A percentile compares a stretch with the other conserved stretches of the same genome.
These are phyloP conservation scores for Xylariaceae sp. DNA, from an alignment of 2,329 filamentous ascomycete species.

Conservation along the genomic window DNA sequence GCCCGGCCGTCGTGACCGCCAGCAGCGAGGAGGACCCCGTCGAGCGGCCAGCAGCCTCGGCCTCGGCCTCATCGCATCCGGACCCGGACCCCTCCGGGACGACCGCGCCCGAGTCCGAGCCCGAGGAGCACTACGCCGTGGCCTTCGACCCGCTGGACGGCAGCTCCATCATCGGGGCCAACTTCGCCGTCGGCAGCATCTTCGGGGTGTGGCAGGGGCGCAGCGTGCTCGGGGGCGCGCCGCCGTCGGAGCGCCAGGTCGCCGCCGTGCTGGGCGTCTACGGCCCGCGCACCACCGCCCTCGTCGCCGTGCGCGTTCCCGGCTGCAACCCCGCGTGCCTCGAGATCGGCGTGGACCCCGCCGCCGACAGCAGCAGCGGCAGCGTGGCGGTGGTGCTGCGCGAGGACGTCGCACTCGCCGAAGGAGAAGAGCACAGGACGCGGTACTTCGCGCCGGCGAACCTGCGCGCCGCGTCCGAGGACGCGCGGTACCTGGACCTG, in stretches of 20 bases:
- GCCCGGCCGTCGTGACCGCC: conserved; percentile 39
- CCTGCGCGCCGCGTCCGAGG: conserved; percentile 47
- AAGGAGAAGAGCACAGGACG: conserved; percentile 30
- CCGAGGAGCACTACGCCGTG: conserved; percentile 43
- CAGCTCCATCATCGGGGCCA: conserved; percentile 51
- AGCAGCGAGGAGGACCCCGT: conserved; percentile 56
- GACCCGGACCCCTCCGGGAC: neutral
- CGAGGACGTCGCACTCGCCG: conserved; percentile 28
- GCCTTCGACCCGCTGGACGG: conserved; percentile 59
- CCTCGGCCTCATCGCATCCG: neutral
- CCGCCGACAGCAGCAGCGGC: conserved; percentile 4
- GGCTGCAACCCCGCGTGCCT: conserved; percentile 35
- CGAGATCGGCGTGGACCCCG: conserved; percentile 38
- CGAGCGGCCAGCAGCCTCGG: conserved; percentile 25
- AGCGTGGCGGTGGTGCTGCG: conserved; percentile 31
- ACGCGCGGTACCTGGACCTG: conserved; percentile 39
- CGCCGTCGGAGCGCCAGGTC: conserved; percentile 34
- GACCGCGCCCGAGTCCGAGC: neutral
- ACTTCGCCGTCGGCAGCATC: conserved; percentile 53
- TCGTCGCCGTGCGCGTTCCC: conserved; percentile 45
- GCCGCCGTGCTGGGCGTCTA: conserved; percentile 45
- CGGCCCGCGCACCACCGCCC: conserved; percentile 47
- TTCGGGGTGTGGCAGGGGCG: conserved; percentile 50
- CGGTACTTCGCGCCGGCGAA: conserved; percentile 58
- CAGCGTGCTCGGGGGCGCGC: conserved; percentile 32